Conservation (phyloP, 2,329 filamentous ascomycete species). For the Ilyonectria destructans region DNA sequence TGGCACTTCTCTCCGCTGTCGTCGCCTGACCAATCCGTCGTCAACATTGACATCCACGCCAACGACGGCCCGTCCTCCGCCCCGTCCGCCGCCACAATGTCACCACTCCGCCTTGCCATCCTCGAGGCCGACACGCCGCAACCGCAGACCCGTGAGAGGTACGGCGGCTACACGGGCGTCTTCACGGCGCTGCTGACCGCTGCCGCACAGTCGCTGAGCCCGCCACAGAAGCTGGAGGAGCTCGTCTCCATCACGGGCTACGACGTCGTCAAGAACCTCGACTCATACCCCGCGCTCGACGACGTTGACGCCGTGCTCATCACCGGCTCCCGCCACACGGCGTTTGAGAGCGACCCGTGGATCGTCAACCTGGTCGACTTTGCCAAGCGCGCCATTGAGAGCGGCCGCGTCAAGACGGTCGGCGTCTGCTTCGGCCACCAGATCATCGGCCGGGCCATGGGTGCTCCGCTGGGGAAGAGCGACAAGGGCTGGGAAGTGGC, state of each 20-base stretch:
- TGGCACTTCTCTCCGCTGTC: constrained; percentile 1
- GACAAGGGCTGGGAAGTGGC: constrained; percentile 64
- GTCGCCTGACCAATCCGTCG: constrained; percentile 6
- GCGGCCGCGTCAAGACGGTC: constrained; percentile 74
- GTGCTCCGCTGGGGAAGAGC: constrained; percentile 56
- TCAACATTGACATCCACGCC: not conserved
- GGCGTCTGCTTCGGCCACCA: constrained; percentile 68
- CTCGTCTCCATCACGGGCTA: constrained; percentile 75
- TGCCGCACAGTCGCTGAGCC: constrained; percentile 65
- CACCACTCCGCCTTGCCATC: constrained; percentile 83
- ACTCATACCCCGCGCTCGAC: constrained; percentile 80
- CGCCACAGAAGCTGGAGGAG: constrained; percentile 58
- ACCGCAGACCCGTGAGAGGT: constrained; percentile 74
- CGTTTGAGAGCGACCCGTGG: constrained; percentile 62
- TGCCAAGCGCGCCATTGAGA: constrained; percentile 51
- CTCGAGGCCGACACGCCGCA: constrained; percentile 90
- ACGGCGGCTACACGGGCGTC: constrained; percentile 81
- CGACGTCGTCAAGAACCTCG: constrained; percentile 78
- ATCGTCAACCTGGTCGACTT: constrained; percentile 61
- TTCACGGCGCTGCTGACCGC: constrained; percentile 74
- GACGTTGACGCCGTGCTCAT: constrained; percentile 87
- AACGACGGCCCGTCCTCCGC: not conserved
- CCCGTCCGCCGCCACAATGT: constrained; percentile 34
- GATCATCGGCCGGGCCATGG: constrained; percentile 62
- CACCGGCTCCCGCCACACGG: constrained; percentile 78